A percentile compares a stretch with the other conserved stretches of the same genome.
Conservation (phyloP, 805 yeast species). For the Tetrapisispora namnaoensis region DNA sequence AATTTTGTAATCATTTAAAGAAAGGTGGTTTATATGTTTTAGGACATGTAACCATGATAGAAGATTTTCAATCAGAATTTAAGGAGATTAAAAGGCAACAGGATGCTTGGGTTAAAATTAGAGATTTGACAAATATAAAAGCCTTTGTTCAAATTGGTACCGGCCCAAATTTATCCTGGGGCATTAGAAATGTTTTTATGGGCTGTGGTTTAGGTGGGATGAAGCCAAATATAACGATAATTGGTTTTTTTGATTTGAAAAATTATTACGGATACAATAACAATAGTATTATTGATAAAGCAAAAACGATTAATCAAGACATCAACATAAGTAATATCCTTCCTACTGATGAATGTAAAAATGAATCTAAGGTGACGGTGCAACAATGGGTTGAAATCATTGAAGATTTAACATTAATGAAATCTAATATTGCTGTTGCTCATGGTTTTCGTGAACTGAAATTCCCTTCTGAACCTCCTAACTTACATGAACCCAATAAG, state of each 20-base stretch:
- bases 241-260: slow-evolving; percentile 74
- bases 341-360: slow-evolving; percentile 73
- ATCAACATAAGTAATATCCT: slow-evolving; percentile 20
- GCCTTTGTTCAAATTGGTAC: slow-evolving; percentile 91
- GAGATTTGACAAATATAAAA: slow-evolving; percentile 71
- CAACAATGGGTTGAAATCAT: slow-evolving; percentile 86
- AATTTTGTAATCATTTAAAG: slow-evolving; percentile 87
- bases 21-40: slow-evolving; percentile 90
- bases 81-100: slow-evolving; percentile 64
- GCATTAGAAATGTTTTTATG: slow-evolving; percentile 80
- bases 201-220: slow-evolving; percentile 98
- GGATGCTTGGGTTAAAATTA: slow-evolving; percentile 71
- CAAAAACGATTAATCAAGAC: background rate
- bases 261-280: slow-evolving; percentile 14
- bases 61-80: slow-evolving; percentile 52
- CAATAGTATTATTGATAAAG: background rate
- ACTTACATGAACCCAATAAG: slow-evolving; percentile 13
- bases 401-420: slow-evolving; percentile 82
- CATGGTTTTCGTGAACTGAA: slow-evolving; percentile 66
- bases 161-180: slow-evolving; percentile 88
- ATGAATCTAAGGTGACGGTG: slow-evolving; percentile 58
- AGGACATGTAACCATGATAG: slow-evolving; percentile 72
- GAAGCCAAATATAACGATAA: slow-evolving; percentile 90
- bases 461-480: slow-evolving; percentile 43
- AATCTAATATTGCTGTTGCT: slow-evolving; percentile 88